phyloP scores from a whole-genome alignment of 2,329 filamentous ascomycete genomes.

The Parastagonospora avenae region DNA sequence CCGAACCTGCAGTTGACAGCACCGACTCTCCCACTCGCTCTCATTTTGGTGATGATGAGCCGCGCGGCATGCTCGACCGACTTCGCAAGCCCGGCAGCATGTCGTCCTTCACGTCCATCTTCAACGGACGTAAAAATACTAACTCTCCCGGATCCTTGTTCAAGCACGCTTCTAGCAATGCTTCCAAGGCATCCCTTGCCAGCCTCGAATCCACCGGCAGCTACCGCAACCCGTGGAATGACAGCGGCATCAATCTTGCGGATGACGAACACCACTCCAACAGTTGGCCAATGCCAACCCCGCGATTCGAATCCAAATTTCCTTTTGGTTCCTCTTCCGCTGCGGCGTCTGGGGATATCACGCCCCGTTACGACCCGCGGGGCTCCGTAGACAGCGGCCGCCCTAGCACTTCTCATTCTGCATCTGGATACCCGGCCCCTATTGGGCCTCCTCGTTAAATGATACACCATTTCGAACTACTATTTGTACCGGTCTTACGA shows the following conservation, averaged over 20 bases:
- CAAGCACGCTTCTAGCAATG: constrained; percentile 82
- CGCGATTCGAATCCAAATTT: constrained; percentile 63
- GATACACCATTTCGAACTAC: constrained; percentile 45
- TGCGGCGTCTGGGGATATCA: constrained; percentile 73
- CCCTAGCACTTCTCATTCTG: constrained; percentile 93
- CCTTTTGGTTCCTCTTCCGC: constrained; percentile 60
- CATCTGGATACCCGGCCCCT: constrained; percentile 94
- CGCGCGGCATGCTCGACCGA: constrained; percentile 80
- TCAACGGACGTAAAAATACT: constrained; percentile 92
- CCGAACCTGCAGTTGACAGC: constrained; percentile 72
- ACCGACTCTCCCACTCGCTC: constrained; percentile 89
- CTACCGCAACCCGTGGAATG: constrained; percentile 97
- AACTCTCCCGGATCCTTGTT: constrained; percentile 79
- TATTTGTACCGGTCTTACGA: constrained; percentile 43
- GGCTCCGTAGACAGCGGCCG: constrained; percentile 89
- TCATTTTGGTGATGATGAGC: constrained; percentile 83
- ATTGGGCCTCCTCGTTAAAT: constrained; percentile 87
- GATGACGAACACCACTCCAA: constrained; percentile 70
- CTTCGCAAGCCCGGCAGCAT: constrained; percentile 94
- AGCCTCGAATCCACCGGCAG: constrained; percentile 95
- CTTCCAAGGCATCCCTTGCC: constrained; percentile 93
- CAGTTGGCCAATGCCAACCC: constrained; percentile 47
- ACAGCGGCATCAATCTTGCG: constrained; percentile 90
- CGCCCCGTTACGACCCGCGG: constrained; percentile 81
- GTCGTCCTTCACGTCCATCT: constrained; percentile 92